Evolutionary conservation across 495 filamentous ascomycete species (phyloP), one percentile per base, ranked within the genome.

Genomic region (Podospora fimiseda): DNA sequence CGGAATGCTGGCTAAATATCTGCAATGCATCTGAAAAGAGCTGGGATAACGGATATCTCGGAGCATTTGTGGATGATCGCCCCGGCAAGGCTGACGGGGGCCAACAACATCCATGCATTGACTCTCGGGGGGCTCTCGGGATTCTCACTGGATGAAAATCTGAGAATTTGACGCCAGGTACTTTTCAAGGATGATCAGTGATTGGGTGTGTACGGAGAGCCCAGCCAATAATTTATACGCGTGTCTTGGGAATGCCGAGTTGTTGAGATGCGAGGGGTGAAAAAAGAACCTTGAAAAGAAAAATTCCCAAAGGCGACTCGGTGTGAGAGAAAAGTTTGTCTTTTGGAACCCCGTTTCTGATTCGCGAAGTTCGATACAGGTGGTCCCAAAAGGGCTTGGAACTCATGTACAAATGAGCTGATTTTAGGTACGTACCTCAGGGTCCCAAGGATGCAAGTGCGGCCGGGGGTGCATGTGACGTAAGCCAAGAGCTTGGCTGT

Each of bases 401-500:
- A 44, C 19, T 18, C 18, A 44, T 44, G 39, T 51, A 45, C 46
- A 38, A 45, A 58, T 61, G 58, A 44, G 36, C 58, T 60, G 58
- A 60, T 61, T 61, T 61, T 58, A 22, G 40, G 47, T 54, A 48
- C 45, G 47, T 51, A 50, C 36, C 43, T 39, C 36, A 22, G 8
- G 11, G 19, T 21, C 11, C 22, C 43, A 19, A 48, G 48, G 47
- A 44, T 36, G 37, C 46, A 22, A 45, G 33, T 41, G 18, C 24
- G 20, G 48, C 18, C n/a, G 2, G 13, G 39, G 16, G 16, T 4
- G 4, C 14, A 14, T n/a, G 22, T 52, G 53, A 62, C 57, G 47
- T 62, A 39, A 36, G 60, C 60, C 60, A 54, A 62, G 60, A 18
- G 30, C 20, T 36, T 56, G 56, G 56, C 41, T 16, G 1, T 16